A percentile compares a stretch with the other conserved stretches of the same genome.
Evolutionary conservation across 2,329 filamentous ascomycete genomes (phyloP).

Genomic region (Alternaria arborescens): DNA sequence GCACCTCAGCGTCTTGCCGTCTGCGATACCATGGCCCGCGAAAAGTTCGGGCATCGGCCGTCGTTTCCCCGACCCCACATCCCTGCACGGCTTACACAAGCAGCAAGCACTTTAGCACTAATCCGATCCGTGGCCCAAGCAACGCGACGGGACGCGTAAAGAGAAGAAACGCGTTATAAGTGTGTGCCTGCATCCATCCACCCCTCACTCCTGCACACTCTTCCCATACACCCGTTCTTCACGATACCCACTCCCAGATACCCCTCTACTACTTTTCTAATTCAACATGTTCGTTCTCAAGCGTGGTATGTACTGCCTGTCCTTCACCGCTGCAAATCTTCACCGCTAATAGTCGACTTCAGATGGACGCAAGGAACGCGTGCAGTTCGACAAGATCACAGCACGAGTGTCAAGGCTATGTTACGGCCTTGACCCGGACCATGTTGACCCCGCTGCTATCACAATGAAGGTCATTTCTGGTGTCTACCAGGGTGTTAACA

Average conservation of each 20-base stretch:
- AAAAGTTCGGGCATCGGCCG: constrained; percentile 40
- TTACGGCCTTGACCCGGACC: constrained; percentile 94
- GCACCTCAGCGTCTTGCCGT: constrained; percentile 6
- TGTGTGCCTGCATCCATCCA: constrained; percentile 20
- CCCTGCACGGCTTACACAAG: constrained; percentile 11
- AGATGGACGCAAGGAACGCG: constrained; percentile 99
- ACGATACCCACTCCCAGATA: constrained; percentile 42
- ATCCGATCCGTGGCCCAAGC: constrained; percentile 26
- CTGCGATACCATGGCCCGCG: constrained; percentile 11
- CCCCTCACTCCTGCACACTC: constrained; percentile 34
- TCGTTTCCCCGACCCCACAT: constrained; percentile 26
- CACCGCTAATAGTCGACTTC: constrained; percentile 35
- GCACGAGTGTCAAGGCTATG: constrained; percentile 96
- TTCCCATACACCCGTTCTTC: constrained; percentile 28
- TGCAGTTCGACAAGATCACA: constrained; percentile 99
- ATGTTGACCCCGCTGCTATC: constrained; percentile 97
- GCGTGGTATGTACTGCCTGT: constrained; percentile 48
- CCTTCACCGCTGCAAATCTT: constrained; percentile 33
- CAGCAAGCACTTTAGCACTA: constrained; percentile 34
- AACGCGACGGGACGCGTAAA: constrained; percentile 31
- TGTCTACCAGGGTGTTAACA: constrained; percentile 98
- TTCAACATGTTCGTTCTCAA: constrained; percentile 54
- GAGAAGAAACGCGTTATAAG: constrained; percentile 42
- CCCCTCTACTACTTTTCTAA: constrained; percentile 30
- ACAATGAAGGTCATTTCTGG: constrained; percentile 99